Evolutionary conservation across 805 yeast genomes (phyloP), one percentile per base, ranked within the genome.

Genomic region (Soucietia sequanensis): DNA sequence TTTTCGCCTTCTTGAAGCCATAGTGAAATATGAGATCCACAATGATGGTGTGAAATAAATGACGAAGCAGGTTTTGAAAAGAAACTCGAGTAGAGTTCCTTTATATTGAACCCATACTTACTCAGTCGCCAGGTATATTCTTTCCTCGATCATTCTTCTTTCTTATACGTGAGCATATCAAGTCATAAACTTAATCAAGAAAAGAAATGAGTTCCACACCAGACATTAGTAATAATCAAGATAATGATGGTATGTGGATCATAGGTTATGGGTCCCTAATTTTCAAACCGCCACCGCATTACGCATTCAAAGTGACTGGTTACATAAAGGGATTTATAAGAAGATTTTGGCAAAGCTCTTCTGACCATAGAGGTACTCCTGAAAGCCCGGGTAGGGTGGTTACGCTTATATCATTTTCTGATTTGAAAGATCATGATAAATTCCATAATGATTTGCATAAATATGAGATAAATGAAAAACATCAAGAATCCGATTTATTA

Each of bases 261-360:
- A 79, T 89, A 8, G 96, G 97, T 2, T 89, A 89, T 52, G 97
- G 97, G 1, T 85, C 95, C 0, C 66, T 89, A 34, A 80, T 89
- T 17, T 89, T 84, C 70, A 89, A 88, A 51, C 96, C 96, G 0
- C 97, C 96, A 0, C 90, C 91, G 11, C 72, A 75, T 45, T 73
- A 76, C 41, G 68, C 76, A 31, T 67, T 72, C 48, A 62, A 78
- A 24, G 71, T 84, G 7, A 80, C 88, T 0, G 96, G 96, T 0
- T 75, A 80, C 30, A 68, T 90, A 16, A 68, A 69, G 33, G 96
- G 96, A 2, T 88, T 68, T 46, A 76, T 81, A 1, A 70, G 98
- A 14, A 63, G 96, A 29, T 90, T 90, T 54, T 90, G 96, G 96
- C 97, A 90, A 58, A 75, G 86, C 23, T 82, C 93, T 8, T 78